These are phyloP conservation scores for Sicyos baderoa DNA, from an alignment of 306 rosid genomes.

Conservation along the genomic window DNA sequence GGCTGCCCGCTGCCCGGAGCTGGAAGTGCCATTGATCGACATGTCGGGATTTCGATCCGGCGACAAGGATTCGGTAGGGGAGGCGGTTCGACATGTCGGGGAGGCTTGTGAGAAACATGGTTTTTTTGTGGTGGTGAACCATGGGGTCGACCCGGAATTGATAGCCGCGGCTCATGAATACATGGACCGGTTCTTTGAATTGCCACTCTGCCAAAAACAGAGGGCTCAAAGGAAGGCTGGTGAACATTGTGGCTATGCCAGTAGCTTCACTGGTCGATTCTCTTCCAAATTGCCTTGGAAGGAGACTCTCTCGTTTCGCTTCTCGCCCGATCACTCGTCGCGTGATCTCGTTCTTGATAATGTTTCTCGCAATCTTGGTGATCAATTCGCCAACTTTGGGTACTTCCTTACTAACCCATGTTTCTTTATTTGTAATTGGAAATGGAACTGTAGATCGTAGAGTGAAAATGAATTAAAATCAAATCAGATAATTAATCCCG, in stretches of 20 bases:
- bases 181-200: conserved; percentile 61
- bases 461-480: too few species aligned
- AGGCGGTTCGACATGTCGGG: conserved; percentile 48
- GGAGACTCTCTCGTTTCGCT: conserved; percentile 72
- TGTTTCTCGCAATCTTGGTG: conserved; percentile 40
- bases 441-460: too few species aligned
- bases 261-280: conserved; percentile 88
- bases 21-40: conserved; percentile 60
- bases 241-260: conserved; percentile 88
- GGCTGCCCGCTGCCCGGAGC: conserved; percentile 37
- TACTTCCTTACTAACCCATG: conserved; percentile 12
- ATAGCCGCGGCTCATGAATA: conserved; percentile 51
- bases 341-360: conserved; percentile 41
- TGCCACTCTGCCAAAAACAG: conserved; percentile 67
- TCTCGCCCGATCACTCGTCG: conserved; percentile 29
- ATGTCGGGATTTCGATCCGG: conserved; percentile 51
- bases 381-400: conserved; percentile 60
- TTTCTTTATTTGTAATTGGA: too few species aligned
- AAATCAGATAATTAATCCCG: too few species aligned
- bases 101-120: conserved; percentile 82
- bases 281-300: conserved; percentile 92
- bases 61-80: conserved; percentile 33
- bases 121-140: conserved; percentile 75
- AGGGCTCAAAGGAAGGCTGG: conserved; percentile 69
- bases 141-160: conserved; percentile 49